Evolutionary conservation across 768 basidiomycete species (phyloP), one percentile per base, ranked within the genome.

Genomic region (Strobilomyces confusus): DNA sequence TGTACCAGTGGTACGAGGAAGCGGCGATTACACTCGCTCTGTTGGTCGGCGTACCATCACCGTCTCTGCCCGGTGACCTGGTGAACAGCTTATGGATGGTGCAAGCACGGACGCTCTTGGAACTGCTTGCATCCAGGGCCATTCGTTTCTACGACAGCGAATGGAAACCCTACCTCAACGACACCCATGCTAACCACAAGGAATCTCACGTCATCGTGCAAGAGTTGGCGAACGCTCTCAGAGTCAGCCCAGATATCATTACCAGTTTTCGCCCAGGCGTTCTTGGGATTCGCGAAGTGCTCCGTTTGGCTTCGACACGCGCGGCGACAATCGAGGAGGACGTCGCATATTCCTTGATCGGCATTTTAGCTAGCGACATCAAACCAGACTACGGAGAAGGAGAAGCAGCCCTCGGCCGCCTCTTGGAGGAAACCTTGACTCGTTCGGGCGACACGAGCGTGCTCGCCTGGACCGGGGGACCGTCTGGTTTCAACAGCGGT

Each of bases 151-250:
- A 48, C 26, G 48, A 48, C 30, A 17, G 37, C 13, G 13, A 48
- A 19, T 56, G 55, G 51, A 48, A 45, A 4, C 47, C 51, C 3
- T 56, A 52, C 43, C 51, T 52, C 32, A 41, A 49, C 11, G 48
- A 49, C 23, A 33, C 34, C 14, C 23, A 9, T 8, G 30, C 14
- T 5, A 40, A 40, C n/a, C 48, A 49, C 15, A 46, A 34, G 34
- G 45, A 46, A 30, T 34, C 45, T 20, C 32, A 6, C 29, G 26
- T 2, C 22, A 52, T 56, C 36, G 22, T 56, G 29, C 25, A 52
- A 15, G 55, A 56, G 23, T 23, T 44, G 23, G 42, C 49, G 3
- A 9, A 25, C 17, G 49, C 49, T n/a, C 25, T 51, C 7, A 13
- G 30, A 2, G 11, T 50, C n/a, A 7, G 22, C 1, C 41, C 49